Percentiles rank a stretch among this genome's conserved stretches.
Evolutionary conservation across 2,329 filamentous ascomycete genomes (phyloP).

Genomic region (Neopestalotiopsis sp.): DNA sequence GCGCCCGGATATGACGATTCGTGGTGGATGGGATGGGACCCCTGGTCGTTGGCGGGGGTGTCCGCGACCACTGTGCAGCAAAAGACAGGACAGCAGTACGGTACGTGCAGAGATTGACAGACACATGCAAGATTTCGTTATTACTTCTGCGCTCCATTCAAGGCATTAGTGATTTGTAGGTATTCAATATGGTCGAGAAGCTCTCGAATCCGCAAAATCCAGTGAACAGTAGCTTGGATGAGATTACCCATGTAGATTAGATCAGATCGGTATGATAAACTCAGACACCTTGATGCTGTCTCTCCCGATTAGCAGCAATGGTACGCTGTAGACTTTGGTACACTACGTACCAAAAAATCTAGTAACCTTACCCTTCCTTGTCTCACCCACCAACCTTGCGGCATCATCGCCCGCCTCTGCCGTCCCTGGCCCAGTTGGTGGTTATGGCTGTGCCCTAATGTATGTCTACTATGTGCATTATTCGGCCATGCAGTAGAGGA

Average conservation of each 20-base stretch:
- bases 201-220: too few species aligned
- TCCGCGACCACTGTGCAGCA: background rate
- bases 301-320: too few species aligned
- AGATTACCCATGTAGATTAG: too few species aligned
- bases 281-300: background rate
- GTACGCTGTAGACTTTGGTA: background rate
- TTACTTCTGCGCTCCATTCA: too few species aligned
- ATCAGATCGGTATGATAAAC: background rate
- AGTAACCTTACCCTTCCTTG: background rate
- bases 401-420: background rate
- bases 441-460: background rate
- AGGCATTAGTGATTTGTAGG: too few species aligned
- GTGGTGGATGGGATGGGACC: background rate
- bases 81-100: background rate
- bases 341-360: background rate
- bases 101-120: too few species aligned
- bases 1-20: slow-evolving; percentile 19
- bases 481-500: background rate
- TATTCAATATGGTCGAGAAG: too few species aligned
- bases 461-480: slow-evolving; percentile 2
- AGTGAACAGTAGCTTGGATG: too few species aligned
- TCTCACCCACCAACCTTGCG: slow-evolving; percentile 1
- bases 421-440: background rate
- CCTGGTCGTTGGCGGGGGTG: background rate
- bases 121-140: too few species aligned